These are phyloP conservation scores for Albatrellus ellisii DNA, from an alignment of 768 basidiomycete genomes.

Conservation along the genomic window DNA sequence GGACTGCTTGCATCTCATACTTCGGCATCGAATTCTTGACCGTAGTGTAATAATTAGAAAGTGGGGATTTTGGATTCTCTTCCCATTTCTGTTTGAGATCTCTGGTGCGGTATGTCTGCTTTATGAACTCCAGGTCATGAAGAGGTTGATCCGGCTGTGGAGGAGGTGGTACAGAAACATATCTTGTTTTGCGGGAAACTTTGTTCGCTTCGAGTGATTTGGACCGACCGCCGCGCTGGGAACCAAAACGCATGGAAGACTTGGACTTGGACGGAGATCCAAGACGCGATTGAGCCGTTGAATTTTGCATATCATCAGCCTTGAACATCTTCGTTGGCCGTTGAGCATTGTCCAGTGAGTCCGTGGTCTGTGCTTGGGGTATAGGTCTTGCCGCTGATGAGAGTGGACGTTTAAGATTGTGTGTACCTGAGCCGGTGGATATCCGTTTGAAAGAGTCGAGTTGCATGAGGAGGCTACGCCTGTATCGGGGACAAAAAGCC, in stretches of 20 bases:
- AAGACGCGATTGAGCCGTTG: constrained; percentile 8
- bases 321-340: constrained; percentile 5
- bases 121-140: constrained; percentile 24
- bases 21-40: constrained; percentile 12
- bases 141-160: constrained; percentile 17
- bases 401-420: constrained; percentile 33
- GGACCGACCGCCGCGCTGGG: constrained; percentile 1
- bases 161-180: constrained; percentile 5
- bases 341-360: not conserved
- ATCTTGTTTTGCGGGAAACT: not conserved
- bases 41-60: constrained; percentile 27
- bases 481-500: constrained; percentile 18
- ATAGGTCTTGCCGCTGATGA: constrained; percentile 25
- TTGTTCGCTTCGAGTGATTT: not conserved
- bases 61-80: constrained; percentile 39
- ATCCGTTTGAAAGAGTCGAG: constrained; percentile 26
- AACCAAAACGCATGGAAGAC: not conserved
- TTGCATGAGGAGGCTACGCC: constrained; percentile 51
- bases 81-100: constrained; percentile 20
- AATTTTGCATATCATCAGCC: not conserved
- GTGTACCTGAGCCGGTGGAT: constrained; percentile 16
- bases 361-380: constrained; percentile 3
- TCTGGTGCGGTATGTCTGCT: constrained; percentile 15
- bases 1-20: constrained; percentile 20
- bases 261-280: constrained; percentile 4